Base-by-base conservation (phyloP, 768 basidiomycete species). In the Hebeloma cylindrosporum region DNA sequence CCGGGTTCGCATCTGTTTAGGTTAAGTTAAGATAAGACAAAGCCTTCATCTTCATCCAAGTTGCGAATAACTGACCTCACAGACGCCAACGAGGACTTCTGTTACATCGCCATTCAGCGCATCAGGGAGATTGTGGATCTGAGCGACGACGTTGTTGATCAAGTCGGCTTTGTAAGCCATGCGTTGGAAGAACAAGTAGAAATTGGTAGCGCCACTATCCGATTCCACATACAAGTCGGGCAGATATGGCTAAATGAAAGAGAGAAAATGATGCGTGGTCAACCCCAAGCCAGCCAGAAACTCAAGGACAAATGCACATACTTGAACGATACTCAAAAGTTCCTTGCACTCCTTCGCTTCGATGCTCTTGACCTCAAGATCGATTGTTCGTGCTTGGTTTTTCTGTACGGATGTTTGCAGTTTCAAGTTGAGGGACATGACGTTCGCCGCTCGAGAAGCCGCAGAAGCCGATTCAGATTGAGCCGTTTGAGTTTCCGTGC, bases 351-450 rank as follows among this genome's bases (percentile, higher is more conserved):
- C 93, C 47, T 74, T 74, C 1, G 90, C 88, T 58, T 97, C 93
- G 42, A 96, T 74, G 51, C 80, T 83, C 62, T 80, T 82, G 56
- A 97, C 68, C 60, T 97, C 96, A 13, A 94, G 75, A 48, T 98
- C 95, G 45, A 98, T 87, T 10, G 78, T 82, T 63, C 83, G 85
- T 4, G 89, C 85, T 56, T 95, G 94, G 52, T 89, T 88, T 76
- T 95, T 96, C 22, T 85, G 76, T 0, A 88, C 93, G 2, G 92
- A 79, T 0, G 89, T 89, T 63, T 98, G 95, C 4, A 99, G 76
- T 62, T 91, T 96, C 63, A 96, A 77, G 63, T 97, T 98, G 40
- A 96, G 73, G 34, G 93, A 92, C 77, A 98, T 84, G 74, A 97
- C 85, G 2, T 89, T 88, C 2, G 94, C 94, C 0, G 90, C 87